A percentile compares a stretch with the other conserved stretches of the same genome.
These are phyloP conservation scores for barrel medic (Medicago truncatula) DNA, from an alignment of 306 rosid species.

Conservation along the genomic window DNA sequence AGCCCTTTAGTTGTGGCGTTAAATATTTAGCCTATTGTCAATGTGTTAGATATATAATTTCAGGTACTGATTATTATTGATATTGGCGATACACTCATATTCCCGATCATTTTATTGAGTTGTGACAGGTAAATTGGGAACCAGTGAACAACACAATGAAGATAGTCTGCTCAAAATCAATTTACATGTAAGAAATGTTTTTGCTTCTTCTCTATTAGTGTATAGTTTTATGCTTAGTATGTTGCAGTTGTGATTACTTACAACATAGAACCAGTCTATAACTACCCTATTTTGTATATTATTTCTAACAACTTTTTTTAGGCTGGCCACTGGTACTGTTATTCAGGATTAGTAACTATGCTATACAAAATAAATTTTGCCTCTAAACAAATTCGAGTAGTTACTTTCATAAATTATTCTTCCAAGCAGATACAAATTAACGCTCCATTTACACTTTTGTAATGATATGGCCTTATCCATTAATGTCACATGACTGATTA, in stretches of 20 bases:
- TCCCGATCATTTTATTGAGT: conserved; percentile 21
- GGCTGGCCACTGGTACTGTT: background rate
- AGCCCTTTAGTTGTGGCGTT: conserved; percentile 20
- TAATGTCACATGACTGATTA: background rate
- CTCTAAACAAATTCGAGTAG: background rate
- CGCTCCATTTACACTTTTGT: background rate
- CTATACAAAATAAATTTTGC: background rate
- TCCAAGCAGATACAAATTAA: background rate
- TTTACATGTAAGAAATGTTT: conserved; percentile 46
- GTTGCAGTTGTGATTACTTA: background rate
- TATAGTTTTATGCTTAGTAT: conserved; percentile 1
- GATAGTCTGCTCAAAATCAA: conserved; percentile 18
- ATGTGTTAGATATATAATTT: background rate
- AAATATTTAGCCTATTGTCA: background rate
- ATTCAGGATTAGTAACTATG: background rate
- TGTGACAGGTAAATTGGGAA: conserved; percentile 31
- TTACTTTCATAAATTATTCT: background rate
- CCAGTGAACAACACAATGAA: conserved; percentile 38
- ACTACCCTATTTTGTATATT: background rate
- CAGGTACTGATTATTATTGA: conserved; percentile 27
- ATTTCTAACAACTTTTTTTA: background rate
- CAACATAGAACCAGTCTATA: background rate
- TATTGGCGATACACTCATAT: conserved; percentile 24
- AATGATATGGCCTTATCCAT: background rate
- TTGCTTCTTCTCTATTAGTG: background rate